phyloP scores from a whole-genome alignment of 2,329 filamentous ascomycete species.

The Chaetoscypha palmicola region DNA sequence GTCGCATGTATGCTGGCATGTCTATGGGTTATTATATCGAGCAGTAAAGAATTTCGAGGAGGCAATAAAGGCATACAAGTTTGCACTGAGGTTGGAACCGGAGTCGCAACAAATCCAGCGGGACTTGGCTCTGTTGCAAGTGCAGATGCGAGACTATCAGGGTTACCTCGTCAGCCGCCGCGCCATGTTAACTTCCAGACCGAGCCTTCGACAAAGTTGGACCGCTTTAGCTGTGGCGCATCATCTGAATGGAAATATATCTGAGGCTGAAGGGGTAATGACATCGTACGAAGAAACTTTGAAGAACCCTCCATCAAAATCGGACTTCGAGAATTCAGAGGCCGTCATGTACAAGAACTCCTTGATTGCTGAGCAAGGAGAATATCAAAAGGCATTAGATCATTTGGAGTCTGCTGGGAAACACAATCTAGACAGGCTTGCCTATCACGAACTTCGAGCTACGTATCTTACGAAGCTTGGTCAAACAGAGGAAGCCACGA shows the following conservation, averaged over 20 bases:
- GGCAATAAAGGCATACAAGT: slow-evolving; percentile 98
- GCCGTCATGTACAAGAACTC: slow-evolving; percentile 91
- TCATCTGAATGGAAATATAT: slow-evolving; percentile 79
- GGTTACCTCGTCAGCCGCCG: slow-evolving; percentile 88
- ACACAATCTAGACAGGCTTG: slow-evolving; percentile 73
- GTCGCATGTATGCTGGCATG: slow-evolving; percentile 99
- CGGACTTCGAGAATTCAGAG: slow-evolving; percentile 89
- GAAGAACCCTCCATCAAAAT: slow-evolving; percentile 68
- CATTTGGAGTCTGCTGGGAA: slow-evolving; percentile 75
- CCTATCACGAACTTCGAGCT: slow-evolving; percentile 78
- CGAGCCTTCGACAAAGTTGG: slow-evolving; percentile 86
- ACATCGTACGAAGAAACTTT: slow-evolving; percentile 90
- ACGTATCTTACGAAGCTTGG: slow-evolving; percentile 75
- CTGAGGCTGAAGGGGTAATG: slow-evolving; percentile 83
- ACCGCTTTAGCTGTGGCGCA: slow-evolving; percentile 92
- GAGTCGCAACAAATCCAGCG: slow-evolving; percentile 90
- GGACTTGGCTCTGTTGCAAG: slow-evolving; percentile 85
- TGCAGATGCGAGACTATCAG: slow-evolving; percentile 93
- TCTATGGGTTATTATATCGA: slow-evolving; percentile 90
- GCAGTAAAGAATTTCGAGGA: slow-evolving; percentile 97
- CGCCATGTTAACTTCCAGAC: slow-evolving; percentile 78
- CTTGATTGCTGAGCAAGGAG: slow-evolving; percentile 84
- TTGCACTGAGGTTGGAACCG: slow-evolving; percentile 87
- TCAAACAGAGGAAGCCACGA: slow-evolving; percentile 70
- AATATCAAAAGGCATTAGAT: slow-evolving; percentile 74